A percentile compares a stretch with the other conserved stretches of the same genome.
These are phyloP conservation scores for Miscanthus sacchariflorus DNA, from an alignment of 202 grass and related monocot genomes.

Conservation along the genomic window DNA sequence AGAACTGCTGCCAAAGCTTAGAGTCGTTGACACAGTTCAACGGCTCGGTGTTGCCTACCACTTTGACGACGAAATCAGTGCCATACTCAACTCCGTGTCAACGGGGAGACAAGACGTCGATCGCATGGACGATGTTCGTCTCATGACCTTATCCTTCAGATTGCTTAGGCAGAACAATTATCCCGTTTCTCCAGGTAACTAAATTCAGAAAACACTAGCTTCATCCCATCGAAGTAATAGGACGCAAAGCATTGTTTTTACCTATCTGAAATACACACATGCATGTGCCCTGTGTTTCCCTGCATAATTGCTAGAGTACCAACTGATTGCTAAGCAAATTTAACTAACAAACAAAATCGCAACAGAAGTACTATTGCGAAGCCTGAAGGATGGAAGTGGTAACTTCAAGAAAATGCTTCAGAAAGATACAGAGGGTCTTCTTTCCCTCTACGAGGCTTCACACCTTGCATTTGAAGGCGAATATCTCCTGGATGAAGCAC, in stretches of 20 bases:
- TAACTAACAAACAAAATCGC: not conserved
- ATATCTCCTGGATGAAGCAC: slow-evolving; percentile 37
- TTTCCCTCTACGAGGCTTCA: slow-evolving; percentile 55
- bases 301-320: not conserved
- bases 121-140: not conserved
- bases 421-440: slow-evolving; percentile 21
- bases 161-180: slow-evolving; percentile 3
- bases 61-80: slow-evolving; percentile 45
- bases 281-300: not conserved
- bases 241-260: too few relatives aligned
- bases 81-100: slow-evolving; percentile 33
- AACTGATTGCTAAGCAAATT: not conserved
- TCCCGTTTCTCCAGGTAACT: not conserved
- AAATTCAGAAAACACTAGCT: not conserved
- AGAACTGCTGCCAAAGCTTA: slow-evolving; percentile 18
- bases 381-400: not conserved
- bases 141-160: slow-evolving; percentile 3
- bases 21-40: slow-evolving; percentile 44
- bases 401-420: not conserved
- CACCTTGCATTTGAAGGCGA: slow-evolving; percentile 49
- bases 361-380: slow-evolving; percentile 3
- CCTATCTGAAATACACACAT: not conserved
- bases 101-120: not conserved
- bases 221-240: too few relatives aligned
- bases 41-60: slow-evolving; percentile 58